A percentile compares a stretch with the other conserved stretches of the same genome.
phyloP scores from a whole-genome alignment of 2,329 filamentous ascomycete genomes.

The Didymella exigua region DNA sequence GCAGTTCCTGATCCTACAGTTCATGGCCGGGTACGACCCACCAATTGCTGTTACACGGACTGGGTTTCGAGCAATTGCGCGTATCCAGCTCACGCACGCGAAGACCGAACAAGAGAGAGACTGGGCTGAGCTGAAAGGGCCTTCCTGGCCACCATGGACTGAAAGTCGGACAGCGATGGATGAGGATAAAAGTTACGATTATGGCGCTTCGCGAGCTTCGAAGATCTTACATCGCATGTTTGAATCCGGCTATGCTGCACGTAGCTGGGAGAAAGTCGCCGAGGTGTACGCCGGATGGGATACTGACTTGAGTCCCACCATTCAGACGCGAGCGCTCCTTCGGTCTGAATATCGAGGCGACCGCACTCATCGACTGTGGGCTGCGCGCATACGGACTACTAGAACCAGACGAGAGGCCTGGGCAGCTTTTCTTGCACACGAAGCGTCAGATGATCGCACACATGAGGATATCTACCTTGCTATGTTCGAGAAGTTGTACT shows the following conservation, averaged over 20 bases:
- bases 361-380: conserved; percentile 50
- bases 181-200: conserved; percentile 60
- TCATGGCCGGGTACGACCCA: conserved; percentile 62
- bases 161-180: conserved; percentile 66
- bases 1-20: conserved; percentile 61
- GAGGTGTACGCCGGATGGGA: conserved; percentile 66
- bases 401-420: conserved; percentile 68
- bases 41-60: conserved; percentile 61
- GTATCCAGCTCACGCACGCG: conserved; percentile 62
- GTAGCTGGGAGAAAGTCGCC: conserved; percentile 60
- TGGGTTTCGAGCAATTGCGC: conserved; percentile 63
- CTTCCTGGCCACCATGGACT: conserved; percentile 71
- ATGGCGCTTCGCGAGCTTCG: conserved; percentile 63
- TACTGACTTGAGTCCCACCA: conserved; percentile 65
- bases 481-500: conserved; percentile 63
- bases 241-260: conserved; percentile 62
- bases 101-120: conserved; percentile 62
- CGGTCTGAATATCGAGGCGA: conserved; percentile 14
- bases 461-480: conserved; percentile 57
- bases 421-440: conserved; percentile 66
- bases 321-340: conserved; percentile 62
- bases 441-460: conserved; percentile 50
- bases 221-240: conserved; percentile 62
- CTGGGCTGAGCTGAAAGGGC: conserved; percentile 64
- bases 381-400: conserved; percentile 63